These are phyloP conservation scores for Vanilla planifolia DNA, from an alignment of 106 monocot species.

Conservation along the genomic window DNA sequence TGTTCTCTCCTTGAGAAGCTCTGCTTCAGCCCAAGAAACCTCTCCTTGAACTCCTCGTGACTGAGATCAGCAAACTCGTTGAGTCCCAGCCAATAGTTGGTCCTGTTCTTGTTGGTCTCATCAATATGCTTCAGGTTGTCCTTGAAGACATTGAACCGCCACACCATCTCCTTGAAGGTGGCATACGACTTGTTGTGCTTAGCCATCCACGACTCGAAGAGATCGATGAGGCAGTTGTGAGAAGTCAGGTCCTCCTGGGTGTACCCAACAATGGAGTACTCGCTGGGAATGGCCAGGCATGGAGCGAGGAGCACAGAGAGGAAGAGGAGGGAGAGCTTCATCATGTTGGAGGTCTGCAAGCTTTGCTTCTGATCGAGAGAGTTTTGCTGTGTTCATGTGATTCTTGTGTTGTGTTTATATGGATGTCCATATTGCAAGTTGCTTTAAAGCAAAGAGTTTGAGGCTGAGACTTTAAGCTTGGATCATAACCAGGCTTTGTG, in stretches of 20 bases:
- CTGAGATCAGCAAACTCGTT: constrained; percentile 48
- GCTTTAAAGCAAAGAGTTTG: constrained; percentile 12
- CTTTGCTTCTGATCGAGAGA: not conserved
- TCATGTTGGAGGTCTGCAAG: not conserved
- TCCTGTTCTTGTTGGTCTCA: constrained; percentile 24
- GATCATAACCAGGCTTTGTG: constrained; percentile 10
- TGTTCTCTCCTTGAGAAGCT: not conserved
- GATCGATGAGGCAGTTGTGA: constrained; percentile 26
- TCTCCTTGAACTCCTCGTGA: constrained; percentile 47
- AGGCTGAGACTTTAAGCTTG: constrained; percentile 21
- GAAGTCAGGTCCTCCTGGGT: constrained; percentile 29
- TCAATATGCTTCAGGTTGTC: constrained; percentile 45
- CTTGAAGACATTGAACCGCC: constrained; percentile 40
- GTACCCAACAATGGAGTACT: constrained; percentile 54
- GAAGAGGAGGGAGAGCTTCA: constrained; percentile 21
- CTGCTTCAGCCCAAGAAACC: constrained; percentile 26
- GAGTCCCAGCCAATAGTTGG: constrained; percentile 47
- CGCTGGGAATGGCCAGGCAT: constrained; percentile 16
- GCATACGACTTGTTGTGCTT: constrained; percentile 26
- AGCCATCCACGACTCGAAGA: constrained; percentile 45
- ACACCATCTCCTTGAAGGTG: constrained; percentile 32
- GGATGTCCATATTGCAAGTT: not conserved
- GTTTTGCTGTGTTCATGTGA: not conserved
- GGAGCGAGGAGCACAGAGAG: constrained; percentile 9
- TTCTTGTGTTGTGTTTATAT: not conserved